phyloP scores from a whole-genome alignment of 306 rosid species.

The Carpinus viminea region DNA sequence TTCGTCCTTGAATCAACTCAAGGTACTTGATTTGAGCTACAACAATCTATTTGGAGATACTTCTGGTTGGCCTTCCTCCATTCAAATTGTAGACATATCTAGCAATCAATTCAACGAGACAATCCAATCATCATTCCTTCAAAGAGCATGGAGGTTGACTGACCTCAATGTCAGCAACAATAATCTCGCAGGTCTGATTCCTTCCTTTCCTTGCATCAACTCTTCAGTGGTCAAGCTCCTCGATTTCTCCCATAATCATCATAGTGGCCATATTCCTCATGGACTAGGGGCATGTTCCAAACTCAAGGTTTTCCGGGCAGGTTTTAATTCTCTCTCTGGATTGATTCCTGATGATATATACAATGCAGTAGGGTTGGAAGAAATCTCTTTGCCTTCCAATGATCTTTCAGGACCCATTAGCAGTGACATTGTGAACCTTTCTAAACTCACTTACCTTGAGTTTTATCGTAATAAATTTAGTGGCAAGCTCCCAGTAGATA shows the following conservation, averaged over 20 bases:
- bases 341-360: neutral
- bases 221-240: neutral
- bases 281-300: slow-evolving; percentile 1
- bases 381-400: slow-evolving; percentile 1
- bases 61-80: neutral
- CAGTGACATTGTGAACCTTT: neutral
- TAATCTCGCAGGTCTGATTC: neutral
- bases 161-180: slow-evolving; percentile 1
- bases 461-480: neutral
- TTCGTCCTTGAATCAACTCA: slow-evolving; percentile 1
- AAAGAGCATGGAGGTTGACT: neutral
- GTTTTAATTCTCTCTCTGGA: too few relatives aligned
- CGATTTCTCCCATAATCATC: neutral
- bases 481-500: too few relatives aligned
- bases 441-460: neutral
- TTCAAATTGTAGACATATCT: neutral
- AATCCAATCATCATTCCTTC: slow-evolving; percentile 1
- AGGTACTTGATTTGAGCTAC: slow-evolving; percentile 15
- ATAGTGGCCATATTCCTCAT: neutral
- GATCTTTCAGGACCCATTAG: too few relatives aligned
- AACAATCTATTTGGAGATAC: slow-evolving; percentile 10
- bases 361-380: neutral
- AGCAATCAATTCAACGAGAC: neutral
- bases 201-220: neutral
- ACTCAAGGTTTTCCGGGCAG: neutral